Percentiles rank a stretch among this genome's conserved stretches.
Conservation (phyloP, 306 rosid species). For the Gastrolobium bilobum region DNA sequence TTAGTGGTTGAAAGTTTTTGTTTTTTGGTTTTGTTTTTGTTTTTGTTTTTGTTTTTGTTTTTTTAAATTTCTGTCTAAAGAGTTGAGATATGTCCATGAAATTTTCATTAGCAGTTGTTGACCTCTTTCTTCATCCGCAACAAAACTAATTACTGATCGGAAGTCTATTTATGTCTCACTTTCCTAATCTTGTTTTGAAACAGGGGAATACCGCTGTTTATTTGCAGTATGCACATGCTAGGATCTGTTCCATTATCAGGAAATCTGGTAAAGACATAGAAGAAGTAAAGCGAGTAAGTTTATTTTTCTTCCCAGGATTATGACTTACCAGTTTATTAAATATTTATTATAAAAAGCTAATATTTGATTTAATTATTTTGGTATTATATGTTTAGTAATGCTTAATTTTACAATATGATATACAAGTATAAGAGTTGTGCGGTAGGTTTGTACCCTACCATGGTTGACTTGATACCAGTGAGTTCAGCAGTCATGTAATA, state of each 20-base stretch:
- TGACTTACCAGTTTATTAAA: background rate
- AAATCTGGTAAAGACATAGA: constrained; percentile 92
- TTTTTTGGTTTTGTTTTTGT: background rate
- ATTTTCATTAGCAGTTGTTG: background rate
- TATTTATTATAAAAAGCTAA: background rate
- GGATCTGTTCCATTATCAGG: constrained; percentile 89
- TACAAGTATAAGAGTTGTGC: constrained; percentile 3
- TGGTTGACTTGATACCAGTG: constrained; percentile 30
- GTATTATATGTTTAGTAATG: background rate
- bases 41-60: background rate
- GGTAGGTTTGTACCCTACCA: constrained; percentile 11
- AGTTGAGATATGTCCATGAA: background rate
- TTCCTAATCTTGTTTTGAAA: constrained; percentile 40
- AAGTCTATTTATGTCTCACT: constrained; percentile 2
- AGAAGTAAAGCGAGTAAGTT: constrained; percentile 77
- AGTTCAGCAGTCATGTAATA: background rate
- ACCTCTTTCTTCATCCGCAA: background rate
- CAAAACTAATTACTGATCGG: background rate
- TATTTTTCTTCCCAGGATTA: constrained; percentile 23
- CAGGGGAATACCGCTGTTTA: constrained; percentile 97
- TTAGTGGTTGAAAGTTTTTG: background rate
- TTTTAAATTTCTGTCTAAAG: background rate
- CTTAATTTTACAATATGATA: background rate
- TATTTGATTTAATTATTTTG: background rate
- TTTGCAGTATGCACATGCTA: constrained; percentile 92